Conservation (phyloP, 139 green algal species). For the Chlorella sp. region DNA sequence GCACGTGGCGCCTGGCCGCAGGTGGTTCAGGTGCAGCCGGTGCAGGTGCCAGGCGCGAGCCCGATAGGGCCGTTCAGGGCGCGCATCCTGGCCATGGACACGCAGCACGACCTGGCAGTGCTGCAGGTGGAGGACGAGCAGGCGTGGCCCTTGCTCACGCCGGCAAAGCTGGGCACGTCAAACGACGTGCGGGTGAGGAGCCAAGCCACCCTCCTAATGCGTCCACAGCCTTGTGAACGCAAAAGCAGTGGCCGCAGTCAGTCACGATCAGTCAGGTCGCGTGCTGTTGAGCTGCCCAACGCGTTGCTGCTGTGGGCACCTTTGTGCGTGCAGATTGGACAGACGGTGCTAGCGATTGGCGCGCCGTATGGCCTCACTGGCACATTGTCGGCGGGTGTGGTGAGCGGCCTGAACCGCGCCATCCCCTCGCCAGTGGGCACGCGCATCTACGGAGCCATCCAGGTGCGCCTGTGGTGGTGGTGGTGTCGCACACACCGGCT, state of each 20-base stretch:
- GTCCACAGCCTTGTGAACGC: background rate
- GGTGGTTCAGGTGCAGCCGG: background rate
- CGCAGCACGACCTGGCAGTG: background rate
- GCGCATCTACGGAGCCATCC: constrained; percentile 66
- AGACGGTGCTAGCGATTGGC: constrained; percentile 62
- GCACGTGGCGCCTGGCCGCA: background rate
- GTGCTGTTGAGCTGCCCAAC: background rate
- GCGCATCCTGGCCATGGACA: background rate
- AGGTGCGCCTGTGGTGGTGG: too few species aligned
- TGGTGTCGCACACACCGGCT: too few species aligned
- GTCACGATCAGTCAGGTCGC: background rate
- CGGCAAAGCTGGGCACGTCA: background rate
- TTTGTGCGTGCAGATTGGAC: constrained; percentile 39
- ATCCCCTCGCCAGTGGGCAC: constrained; percentile 37
- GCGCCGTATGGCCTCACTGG: constrained; percentile 37
- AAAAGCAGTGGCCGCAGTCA: background rate
- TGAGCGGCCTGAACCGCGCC: constrained; percentile 39
- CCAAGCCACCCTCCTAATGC: background rate
- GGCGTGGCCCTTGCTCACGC: background rate
- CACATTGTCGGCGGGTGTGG: constrained; percentile 50
- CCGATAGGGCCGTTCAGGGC: background rate
- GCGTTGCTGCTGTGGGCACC: background rate
- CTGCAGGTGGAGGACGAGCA: background rate
- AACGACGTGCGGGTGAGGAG: background rate
- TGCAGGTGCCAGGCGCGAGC: background rate